Evolutionary conservation across 352 stramenopile species (phyloP).

Genomic region (Globisporangium splendens): DNA sequence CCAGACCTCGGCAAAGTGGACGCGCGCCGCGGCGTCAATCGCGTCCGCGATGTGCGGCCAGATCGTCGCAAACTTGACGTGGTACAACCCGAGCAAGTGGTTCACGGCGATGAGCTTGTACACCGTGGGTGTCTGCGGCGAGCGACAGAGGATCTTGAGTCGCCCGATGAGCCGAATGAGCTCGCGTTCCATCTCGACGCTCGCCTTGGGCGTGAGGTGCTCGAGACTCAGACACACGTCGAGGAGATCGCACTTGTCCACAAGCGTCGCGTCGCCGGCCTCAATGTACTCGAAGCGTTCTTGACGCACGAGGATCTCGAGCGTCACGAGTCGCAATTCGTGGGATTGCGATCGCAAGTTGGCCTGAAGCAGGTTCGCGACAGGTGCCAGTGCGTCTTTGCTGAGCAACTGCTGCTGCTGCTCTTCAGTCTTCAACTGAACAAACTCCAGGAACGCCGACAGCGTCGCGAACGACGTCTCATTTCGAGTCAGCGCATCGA

Average conservation of each 20-base stretch:
- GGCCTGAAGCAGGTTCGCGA: slow-evolving; percentile 36
- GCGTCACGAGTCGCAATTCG: slow-evolving; percentile 56
- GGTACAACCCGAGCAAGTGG: slow-evolving; percentile 78
- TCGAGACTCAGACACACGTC: slow-evolving; percentile 71
- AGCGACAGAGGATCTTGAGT: slow-evolving; percentile 73
- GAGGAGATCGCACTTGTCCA: slow-evolving; percentile 61
- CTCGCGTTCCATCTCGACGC: slow-evolving; percentile 80
- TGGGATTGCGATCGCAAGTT: slow-evolving; percentile 72
- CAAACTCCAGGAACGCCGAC: slow-evolving; percentile 50
- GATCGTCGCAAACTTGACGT: slow-evolving; percentile 87
- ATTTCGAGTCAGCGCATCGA: slow-evolving; percentile 34
- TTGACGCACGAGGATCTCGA: slow-evolving; percentile 62
- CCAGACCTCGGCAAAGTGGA: slow-evolving; percentile 69
- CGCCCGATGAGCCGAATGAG: slow-evolving; percentile 75
- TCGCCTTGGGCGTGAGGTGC: slow-evolving; percentile 41
- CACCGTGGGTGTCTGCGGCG: slow-evolving; percentile 60
- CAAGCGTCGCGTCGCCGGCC: slow-evolving; percentile 29
- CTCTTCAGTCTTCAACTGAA: slow-evolving; percentile 54
- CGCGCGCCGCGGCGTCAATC: slow-evolving; percentile 46
- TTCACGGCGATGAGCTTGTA: slow-evolving; percentile 80
- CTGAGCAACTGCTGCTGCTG: slow-evolving; percentile 47
- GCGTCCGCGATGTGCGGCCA: slow-evolving; percentile 79
- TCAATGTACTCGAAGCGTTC: slow-evolving; percentile 55
- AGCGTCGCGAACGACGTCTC: slow-evolving; percentile 56
- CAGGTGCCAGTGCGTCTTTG: slow-evolving; percentile 23